Percentiles rank a stretch among this genome's conserved stretches.
These are phyloP conservation scores for Gossypium mustelinum DNA, from an alignment of 345 rosid species.

Conservation along the genomic window DNA sequence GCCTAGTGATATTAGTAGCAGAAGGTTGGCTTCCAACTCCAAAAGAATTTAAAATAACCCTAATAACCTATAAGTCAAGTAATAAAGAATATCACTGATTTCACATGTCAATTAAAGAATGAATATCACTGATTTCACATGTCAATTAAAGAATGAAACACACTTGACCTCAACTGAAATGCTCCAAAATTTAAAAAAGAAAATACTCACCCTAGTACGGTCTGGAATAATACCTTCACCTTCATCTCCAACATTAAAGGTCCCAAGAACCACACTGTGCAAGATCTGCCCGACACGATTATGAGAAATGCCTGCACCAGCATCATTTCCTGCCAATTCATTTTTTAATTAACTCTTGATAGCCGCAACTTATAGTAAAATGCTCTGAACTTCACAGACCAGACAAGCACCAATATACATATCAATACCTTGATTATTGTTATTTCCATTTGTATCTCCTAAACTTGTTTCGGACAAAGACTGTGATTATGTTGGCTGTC, in stretches of 20 bases:
- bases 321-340: too few relatives aligned
- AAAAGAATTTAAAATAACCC: conserved; percentile 75
- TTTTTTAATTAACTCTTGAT: too few relatives aligned
- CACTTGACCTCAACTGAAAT: neutral
- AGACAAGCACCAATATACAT: neutral
- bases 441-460: conserved; percentile 44
- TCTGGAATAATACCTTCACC: conserved; percentile 67
- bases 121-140: neutral
- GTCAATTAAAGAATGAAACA: neutral
- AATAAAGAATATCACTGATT: conserved; percentile 1
- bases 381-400: conserved; percentile 8
- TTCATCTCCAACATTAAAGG: conserved; percentile 40
- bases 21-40: conserved; percentile 58
- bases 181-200: neutral
- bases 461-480: conserved; percentile 53
- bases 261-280: too few relatives aligned
- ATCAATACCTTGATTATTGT: conserved; percentile 14
- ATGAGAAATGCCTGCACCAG: too few relatives aligned
- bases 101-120: neutral
- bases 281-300: too few relatives aligned
- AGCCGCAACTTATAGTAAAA: neutral
- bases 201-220: conserved; percentile 46
- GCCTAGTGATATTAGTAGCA: conserved; percentile 33
- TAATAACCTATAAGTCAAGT: conserved; percentile 58
- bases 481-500: conserved; percentile 61